Evolutionary conservation across 495 filamentous ascomycete genomes (phyloP).

Genomic region (Chaetomium cochliodes): DNA sequence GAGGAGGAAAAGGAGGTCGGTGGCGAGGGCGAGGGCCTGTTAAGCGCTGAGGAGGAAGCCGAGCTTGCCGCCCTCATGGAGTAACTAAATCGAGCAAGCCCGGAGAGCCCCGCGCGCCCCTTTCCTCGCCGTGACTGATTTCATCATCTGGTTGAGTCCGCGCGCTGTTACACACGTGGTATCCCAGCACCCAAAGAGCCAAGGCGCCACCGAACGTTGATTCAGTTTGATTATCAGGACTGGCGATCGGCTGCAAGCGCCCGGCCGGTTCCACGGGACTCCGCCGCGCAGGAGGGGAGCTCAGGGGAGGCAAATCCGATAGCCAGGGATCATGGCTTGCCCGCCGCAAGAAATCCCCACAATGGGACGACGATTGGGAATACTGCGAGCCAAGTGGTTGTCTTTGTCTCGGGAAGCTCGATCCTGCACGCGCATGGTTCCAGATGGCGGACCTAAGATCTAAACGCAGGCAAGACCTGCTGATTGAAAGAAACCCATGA

Average conservation of each 20-base stretch:
- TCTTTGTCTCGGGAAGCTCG: constrained; percentile 15
- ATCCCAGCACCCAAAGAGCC: constrained; percentile 1
- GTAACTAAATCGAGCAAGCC: constrained; percentile 56
- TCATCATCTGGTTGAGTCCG: neutral
- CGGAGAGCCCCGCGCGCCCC: neutral
- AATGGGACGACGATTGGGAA: neutral
- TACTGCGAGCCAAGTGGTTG: neutral
- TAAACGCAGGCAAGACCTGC: neutral
- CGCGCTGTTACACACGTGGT: constrained; percentile 21
- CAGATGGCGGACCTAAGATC: neutral
- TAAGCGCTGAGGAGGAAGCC: constrained; percentile 80
- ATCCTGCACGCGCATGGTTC: neutral
- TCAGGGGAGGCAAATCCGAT: no score
- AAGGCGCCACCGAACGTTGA: constrained; percentile 17
- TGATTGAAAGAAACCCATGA: neutral
- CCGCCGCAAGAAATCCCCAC: neutral
- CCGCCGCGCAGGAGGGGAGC: neutral
- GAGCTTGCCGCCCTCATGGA: constrained; percentile 88
- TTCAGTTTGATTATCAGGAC: constrained; percentile 26
- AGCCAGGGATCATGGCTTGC: neutral
- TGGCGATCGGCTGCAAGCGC: constrained; percentile 12
- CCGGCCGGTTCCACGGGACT: constrained; percentile 20
- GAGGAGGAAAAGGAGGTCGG: constrained; percentile 44
- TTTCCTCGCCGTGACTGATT: neutral
- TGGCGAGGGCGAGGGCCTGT: constrained; percentile 44